Evolutionary conservation across 1,139 yeast genomes (phyloP).

Genomic region (Geotrichum fermentans): DNA sequence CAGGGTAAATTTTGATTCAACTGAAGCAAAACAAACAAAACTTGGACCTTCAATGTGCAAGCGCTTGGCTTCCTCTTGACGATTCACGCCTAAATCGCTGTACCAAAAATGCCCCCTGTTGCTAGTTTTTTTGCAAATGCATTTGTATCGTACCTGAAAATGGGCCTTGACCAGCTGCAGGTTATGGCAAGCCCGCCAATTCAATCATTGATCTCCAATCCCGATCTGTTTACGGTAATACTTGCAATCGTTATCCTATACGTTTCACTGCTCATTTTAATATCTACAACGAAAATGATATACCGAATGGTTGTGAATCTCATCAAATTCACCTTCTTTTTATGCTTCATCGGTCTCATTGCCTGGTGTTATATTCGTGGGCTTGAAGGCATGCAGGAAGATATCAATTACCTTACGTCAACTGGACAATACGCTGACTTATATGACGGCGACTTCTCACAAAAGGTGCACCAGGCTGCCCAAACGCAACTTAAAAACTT

Average conservation of each 20-base stretch:
- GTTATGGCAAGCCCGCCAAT: conserved; percentile 21
- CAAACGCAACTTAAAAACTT: conserved; percentile 8
- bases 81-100: neutral
- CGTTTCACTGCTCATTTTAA: conserved; percentile 31
- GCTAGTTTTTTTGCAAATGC: conserved; percentile 1
- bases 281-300: conserved; percentile 32
- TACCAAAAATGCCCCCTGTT: conserved; percentile 14
- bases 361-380: conserved; percentile 30
- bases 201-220: conserved; percentile 25
- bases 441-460: conserved; percentile 12
- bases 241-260: conserved; percentile 30
- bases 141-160: conserved; percentile 5
- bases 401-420: conserved; percentile 18
- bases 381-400: conserved; percentile 24
- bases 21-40: no score
- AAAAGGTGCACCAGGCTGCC: conserved; percentile 11
- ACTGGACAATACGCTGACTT: conserved; percentile 16
- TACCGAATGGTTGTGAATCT: conserved; percentile 28
- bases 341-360: conserved; percentile 23
- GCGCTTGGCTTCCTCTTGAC: neutral
- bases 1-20: conserved; percentile 1
- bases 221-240: conserved; percentile 29
- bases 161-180: conserved; percentile 12
- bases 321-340: conserved; percentile 25
- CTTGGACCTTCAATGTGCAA: no score